Base-by-base conservation (phyloP, 2,329 filamentous ascomycete species). In the Cercospora nicotianae region DNA sequence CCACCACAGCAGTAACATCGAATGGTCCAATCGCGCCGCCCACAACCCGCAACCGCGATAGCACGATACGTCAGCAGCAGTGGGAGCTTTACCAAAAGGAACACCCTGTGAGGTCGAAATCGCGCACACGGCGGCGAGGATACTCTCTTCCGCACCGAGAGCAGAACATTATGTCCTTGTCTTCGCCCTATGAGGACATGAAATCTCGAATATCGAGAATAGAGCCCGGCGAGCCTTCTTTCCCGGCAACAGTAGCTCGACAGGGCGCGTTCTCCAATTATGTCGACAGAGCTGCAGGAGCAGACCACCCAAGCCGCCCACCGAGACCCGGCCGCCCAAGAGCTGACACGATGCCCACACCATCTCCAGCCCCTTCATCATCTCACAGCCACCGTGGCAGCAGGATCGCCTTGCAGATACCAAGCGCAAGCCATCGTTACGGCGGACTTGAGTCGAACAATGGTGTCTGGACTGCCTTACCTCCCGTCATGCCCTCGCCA, bases 161-260 rank as follows among this genome's bases (percentile, higher is more conserved):
- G n/a, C 30, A 60, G 20, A 33, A 60, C 6, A 31, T 10, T 12
- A 36, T 23, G 45, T 13, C 18, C 30, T 36, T 36, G 16, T 36
- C 57, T 20, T n/a, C 30, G 18, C 28, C 18, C 7, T 39, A 23
- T 20, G 30, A 45, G n/a, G 36, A 45, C 59, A 61, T 61, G 59
- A 61, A 61, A 61, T 28, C 36, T 26, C 59, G 59, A 33, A 61
- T 42, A n/a, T 61, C 59, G 9, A 61, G 59, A n/a, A 48, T 61
- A n/a, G 59, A 61, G 7, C 16, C 59, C 1, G 59, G 23, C 20
- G 10, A 16, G 31, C 39, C 59, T 7, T 61, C 18, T 5, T 42
- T 58, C 13, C 53, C 7, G 6, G 26, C 53, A 5, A 48, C 59
- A n/a, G 30, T 16, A 30, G n/a, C 31, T 61, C 57, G 36, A 0